Evolutionary conservation across 345 rosid genomes (phyloP), one percentile per base, ranked within the genome.

Genomic region (Bretschneidera sinensis): DNA sequence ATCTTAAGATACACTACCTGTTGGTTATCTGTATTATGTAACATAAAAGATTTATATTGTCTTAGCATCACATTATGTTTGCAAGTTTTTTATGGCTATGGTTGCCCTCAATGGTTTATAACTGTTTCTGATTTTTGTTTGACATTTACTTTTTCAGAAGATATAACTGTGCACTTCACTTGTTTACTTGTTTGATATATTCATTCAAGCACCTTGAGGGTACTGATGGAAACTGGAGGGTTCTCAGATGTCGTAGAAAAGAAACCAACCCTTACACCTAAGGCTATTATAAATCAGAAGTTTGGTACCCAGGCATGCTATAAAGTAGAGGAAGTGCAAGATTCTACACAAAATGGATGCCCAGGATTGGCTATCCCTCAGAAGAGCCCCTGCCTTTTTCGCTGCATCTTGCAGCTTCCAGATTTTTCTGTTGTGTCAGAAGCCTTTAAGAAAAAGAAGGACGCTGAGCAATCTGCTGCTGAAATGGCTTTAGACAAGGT

Each of bases 401-500:
- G 88, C 13, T 89, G 97, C 79, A 72, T 61, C 65, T 83, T 92
- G 80, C 77, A 89, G 68, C 92, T 92, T 60, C 97, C 97, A 0
- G 92, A 87, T 2, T 62, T 83, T 43, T 66, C 75, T 60, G 82
- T 92, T 55, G 76, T 80, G 20, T 85, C 97, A 0, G 85, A 59
- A 20, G 73, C 71, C 7, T 89, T 71, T 51, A 81, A 67, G 71
- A 92, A 79, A 77, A 92, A 92, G 78, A 89, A 92, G 73, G 97
- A 92, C 19, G 88, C 98, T 0, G 97, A 92, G 76, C 98, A 85
- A 62, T 81, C 82, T 76, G 97, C 97, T 69, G 97, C 97, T 50
- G 82, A 92, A 78, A 67, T 81, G 72, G 98, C 96, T 50, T 57
- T 92, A n/a, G 75, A 81, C 34, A 84, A 75, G 89, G 98, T 87